Evolutionary conservation across 2,329 filamentous ascomycete species (phyloP).

Genomic region (Pezizomycotina sp.): DNA sequence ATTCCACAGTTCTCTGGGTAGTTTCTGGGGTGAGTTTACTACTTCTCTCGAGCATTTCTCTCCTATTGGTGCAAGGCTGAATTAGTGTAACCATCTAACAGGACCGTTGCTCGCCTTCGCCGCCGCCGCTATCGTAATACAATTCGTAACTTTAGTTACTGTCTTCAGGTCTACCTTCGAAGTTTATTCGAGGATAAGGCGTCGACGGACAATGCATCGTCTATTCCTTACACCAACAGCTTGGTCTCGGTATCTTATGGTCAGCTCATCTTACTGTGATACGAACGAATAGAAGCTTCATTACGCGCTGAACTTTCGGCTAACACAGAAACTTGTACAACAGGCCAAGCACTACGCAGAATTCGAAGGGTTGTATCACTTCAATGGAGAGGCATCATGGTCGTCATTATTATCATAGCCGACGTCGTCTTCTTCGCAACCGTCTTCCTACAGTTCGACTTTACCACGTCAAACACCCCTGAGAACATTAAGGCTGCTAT

Average conservation of each 20-base stretch:
- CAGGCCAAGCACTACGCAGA: slow-evolving; percentile 72
- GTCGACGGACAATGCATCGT: slow-evolving; percentile 50
- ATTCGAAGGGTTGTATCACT: slow-evolving; percentile 73
- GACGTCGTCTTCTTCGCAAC: slow-evolving; percentile 91
- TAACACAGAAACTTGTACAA: slow-evolving; percentile 40
- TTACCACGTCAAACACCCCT: slow-evolving; percentile 49
- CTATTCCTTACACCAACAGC: slow-evolving; percentile 59
- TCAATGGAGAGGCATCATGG: slow-evolving; percentile 84
- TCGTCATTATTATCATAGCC: slow-evolving; percentile 74
- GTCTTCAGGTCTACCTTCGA: slow-evolving; percentile 78
- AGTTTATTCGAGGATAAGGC: slow-evolving; percentile 28
- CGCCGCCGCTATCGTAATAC: slow-evolving; percentile 57
- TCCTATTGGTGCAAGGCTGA: no score
- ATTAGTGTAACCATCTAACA: slow-evolving; percentile 1
- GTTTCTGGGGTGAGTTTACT: slow-evolving; percentile 22
- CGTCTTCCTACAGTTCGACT: slow-evolving; percentile 66
- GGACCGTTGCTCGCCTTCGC: slow-evolving; percentile 60
- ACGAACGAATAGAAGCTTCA: neutral
- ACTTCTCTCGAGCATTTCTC: no score
- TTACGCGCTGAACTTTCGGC: slow-evolving; percentile 1
- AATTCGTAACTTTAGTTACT: slow-evolving; percentile 80
- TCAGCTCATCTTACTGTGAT: slow-evolving; percentile 27
- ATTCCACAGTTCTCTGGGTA: slow-evolving; percentile 63
- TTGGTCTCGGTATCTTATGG: slow-evolving; percentile 29
- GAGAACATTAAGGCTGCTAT: slow-evolving; percentile 40